phyloP scores from a whole-genome alignment of 768 basidiomycete species.

The Suillus subaureus region DNA sequence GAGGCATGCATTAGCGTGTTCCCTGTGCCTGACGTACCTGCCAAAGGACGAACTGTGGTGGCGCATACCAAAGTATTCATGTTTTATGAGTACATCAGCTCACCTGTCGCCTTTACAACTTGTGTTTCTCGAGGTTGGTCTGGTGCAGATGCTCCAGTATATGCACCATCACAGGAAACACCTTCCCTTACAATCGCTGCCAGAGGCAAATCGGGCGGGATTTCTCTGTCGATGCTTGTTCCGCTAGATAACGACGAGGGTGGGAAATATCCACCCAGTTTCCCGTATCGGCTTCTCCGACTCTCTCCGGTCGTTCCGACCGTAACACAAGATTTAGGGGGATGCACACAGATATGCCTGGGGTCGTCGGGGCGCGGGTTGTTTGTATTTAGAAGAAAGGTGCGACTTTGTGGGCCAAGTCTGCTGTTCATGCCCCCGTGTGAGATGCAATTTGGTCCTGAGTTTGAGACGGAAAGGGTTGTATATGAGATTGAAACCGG shows the following conservation, averaged over 20 bases:
- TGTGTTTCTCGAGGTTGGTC: slow-evolving; percentile 18
- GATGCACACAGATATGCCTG: slow-evolving; percentile 23
- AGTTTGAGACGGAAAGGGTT: slow-evolving; percentile 25
- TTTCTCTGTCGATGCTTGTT: slow-evolving; percentile 28
- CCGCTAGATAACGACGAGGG: slow-evolving; percentile 14
- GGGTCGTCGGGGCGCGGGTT: slow-evolving; percentile 31
- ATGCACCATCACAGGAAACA: neutral
- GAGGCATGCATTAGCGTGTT: slow-evolving; percentile 30
- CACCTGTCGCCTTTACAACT: slow-evolving; percentile 30
- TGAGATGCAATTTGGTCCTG: slow-evolving; percentile 32
- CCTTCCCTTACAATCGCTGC: slow-evolving; percentile 28
- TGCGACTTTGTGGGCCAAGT: slow-evolving; percentile 24
- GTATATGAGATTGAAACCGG: slow-evolving; percentile 17
- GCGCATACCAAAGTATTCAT: slow-evolving; percentile 28
- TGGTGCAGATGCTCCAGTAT: neutral
- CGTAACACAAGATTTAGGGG: neutral
- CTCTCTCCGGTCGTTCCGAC: slow-evolving; percentile 16
- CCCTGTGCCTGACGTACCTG: slow-evolving; percentile 22
- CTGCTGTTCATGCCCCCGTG: slow-evolving; percentile 26
- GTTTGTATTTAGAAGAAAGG: slow-evolving; percentile 24
- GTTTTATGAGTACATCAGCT: slow-evolving; percentile 24
- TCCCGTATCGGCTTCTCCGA: slow-evolving; percentile 23
- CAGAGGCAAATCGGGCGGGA: slow-evolving; percentile 10
- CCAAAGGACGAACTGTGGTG: slow-evolving; percentile 21
- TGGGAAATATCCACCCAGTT: slow-evolving; percentile 7